Conservation (phyloP, 768 basidiomycete genomes). For the Lactarius trivialis region DNA sequence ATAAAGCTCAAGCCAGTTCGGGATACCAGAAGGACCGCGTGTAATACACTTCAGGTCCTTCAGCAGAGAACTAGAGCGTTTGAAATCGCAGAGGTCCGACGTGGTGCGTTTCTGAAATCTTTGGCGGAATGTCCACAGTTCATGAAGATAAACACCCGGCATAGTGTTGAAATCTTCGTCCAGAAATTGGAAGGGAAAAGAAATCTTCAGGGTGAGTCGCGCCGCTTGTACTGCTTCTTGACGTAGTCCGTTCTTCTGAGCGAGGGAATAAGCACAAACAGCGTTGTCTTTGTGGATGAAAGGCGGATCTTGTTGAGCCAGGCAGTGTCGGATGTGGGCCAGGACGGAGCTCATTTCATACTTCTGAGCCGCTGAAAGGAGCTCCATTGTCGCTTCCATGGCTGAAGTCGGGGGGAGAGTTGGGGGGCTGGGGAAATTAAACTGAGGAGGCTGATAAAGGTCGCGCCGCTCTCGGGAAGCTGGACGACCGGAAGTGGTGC, state of each 20-base stretch:
- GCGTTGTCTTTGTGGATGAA: neutral
- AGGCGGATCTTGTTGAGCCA: neutral
- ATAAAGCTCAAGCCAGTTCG: neutral
- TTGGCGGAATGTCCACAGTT: slow-evolving; percentile 19
- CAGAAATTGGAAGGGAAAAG: neutral
- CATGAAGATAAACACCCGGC: slow-evolving; percentile 6
- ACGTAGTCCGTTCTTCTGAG: neutral
- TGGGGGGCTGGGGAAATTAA: neutral
- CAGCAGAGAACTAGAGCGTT: neutral
- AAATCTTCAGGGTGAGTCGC: neutral
- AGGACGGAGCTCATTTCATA: slow-evolving; percentile 4
- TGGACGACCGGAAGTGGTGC: neutral
- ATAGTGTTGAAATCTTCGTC: neutral
- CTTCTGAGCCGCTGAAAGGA: slow-evolving; percentile 8
- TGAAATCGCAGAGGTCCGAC: neutral
- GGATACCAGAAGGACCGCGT: neutral
- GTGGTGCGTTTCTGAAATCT: neutral
- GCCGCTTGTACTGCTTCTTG: neutral
- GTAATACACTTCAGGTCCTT: neutral
- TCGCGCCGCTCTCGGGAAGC: neutral
- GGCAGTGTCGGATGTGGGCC: neutral
- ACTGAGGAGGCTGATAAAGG: slow-evolving; percentile 2
- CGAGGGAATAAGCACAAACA: neutral
- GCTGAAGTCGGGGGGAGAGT: neutral
- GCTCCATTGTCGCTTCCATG: neutral